Base-by-base conservation (phyloP, 768 basidiomycete genomes). In the Rhizopogon roseolus region DNA sequence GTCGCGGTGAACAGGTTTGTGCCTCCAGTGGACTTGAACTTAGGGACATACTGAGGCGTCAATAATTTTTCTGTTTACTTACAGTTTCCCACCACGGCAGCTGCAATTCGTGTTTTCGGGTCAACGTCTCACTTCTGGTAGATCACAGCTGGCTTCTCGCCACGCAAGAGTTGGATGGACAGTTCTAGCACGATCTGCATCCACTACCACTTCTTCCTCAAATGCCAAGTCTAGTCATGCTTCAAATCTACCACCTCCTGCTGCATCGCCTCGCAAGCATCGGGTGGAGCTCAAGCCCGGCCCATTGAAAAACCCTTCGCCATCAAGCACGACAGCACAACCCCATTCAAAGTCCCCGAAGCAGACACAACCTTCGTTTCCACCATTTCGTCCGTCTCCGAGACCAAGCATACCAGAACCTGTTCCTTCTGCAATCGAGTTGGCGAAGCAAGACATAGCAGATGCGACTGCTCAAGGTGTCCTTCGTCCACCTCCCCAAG, bases 391-490 rank as follows among this genome's bases (percentile, higher is more conserved):
- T 2, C 51, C 60, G 51, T 53, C 66, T 56, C 65, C 54, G 17
- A 53, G 41, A 34, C 52, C 60, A 6, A 25, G 50, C 5, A 34
- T 34, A 19, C 55, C 61, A 57, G 59, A 64, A 56, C 28, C 54
- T 55, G 19, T 55, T 63, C 46, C 46, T 28, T 60, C 55, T 36
- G 52, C 80, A 6, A 75, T 82, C 25, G 77, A 85, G 50, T 74
- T 75, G 4, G 78, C 81, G 6, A 78, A 81, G 54, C 75, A 80
- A 41, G 89, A 90, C 62, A 76, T 88, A 27, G 72, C 75, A 22
- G 78, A 85, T 46, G 90, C 90, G 34, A 75, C 78, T 49, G 72
- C 77, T 11, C 85, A 85, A 53, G 90, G 90, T 13, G 81, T 90
- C 36, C 72, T 93, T 27, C 71, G 67, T 3, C 85, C 88, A 4